Base-by-base conservation (phyloP, 495 filamentous ascomycete species). In the Annulohypoxylon maeteangense region DNA sequence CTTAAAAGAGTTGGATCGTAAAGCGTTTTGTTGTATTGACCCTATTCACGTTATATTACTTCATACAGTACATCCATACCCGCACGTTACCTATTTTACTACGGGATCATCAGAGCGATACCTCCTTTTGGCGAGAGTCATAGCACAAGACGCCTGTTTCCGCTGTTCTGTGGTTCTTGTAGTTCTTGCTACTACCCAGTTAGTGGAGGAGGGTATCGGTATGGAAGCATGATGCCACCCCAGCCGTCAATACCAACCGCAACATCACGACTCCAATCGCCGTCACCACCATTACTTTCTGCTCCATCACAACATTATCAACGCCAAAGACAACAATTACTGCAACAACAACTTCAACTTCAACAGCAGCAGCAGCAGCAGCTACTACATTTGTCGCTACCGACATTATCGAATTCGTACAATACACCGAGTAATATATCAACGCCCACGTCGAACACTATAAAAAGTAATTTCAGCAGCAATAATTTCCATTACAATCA, bases 61-160 rank as follows among this genome's bases (percentile, higher is more conserved):
- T n/a, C 53, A 40, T 57, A 31, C 32, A 57, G 34, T 29, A 20
- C 27, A 48, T 54, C 44, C 59, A 59, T 44, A 59, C 60, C 22
- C 38, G n/a, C 36, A 29, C 27, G 44, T 32, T 54, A 70, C 38
- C 54, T 38, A 47, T 45, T 32, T 27, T 50, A 68, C 31, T 18
- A 60, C 45, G 44, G 67, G 69, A 67, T 72, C 69, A 67, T 67
- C 69, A 63, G 51, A 58, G 59, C 20, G 53, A 36, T 67, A 67
- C 36, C 63, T 72, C 62, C 23, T 72, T 65, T 67, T 58, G 68
- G 58, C 18, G 44, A 14, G 63, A 58, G 63, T 72, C 69, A 67
- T 63, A 72, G 69, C 53, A 72, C 59, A 40, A 27, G 53, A 44
- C 53, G 45, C 45, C 67, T 16, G 40, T 58, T 3, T 63, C 22